phyloP scores from a whole-genome alignment of 345 rosid genomes.

The Streptanthus diversifolius region DNA sequence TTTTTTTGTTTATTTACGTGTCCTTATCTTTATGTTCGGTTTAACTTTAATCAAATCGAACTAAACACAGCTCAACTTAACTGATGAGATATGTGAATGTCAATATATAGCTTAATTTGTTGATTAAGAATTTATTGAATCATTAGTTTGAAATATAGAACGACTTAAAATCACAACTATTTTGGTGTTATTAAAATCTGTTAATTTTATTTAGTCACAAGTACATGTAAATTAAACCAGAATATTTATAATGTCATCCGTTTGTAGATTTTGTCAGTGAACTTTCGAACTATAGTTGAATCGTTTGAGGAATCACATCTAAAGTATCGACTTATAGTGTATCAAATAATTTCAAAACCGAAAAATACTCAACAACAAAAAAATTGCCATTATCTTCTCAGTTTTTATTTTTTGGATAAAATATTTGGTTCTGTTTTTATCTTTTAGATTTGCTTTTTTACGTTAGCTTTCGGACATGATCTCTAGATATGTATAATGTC shows the following conservation, averaged over 20 bases:
- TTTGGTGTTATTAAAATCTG: background rate
- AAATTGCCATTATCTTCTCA: background rate
- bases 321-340: background rate
- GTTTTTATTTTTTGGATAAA: background rate
- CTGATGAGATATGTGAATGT: background rate
- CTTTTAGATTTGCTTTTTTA: background rate
- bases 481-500: constrained; percentile 17
- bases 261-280: background rate
- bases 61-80: background rate
- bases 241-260: background rate
- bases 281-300: background rate
- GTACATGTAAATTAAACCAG: background rate
- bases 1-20: background rate
- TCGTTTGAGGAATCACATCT: background rate
- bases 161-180: background rate
- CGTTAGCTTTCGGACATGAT: constrained; percentile 11
- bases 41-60: background rate
- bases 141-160: too few species aligned
- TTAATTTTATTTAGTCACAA: background rate
- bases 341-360: background rate
- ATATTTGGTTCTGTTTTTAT: background rate
- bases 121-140: too few species aligned
- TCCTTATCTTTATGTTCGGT: background rate
- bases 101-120: too few species aligned
- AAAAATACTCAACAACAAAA: background rate